Percentiles rank a stretch among this genome's conserved stretches.
Conservation (phyloP, 2,329 filamentous ascomycete species). For the Ophiocordyceps camponoti-leonardi region DNA sequence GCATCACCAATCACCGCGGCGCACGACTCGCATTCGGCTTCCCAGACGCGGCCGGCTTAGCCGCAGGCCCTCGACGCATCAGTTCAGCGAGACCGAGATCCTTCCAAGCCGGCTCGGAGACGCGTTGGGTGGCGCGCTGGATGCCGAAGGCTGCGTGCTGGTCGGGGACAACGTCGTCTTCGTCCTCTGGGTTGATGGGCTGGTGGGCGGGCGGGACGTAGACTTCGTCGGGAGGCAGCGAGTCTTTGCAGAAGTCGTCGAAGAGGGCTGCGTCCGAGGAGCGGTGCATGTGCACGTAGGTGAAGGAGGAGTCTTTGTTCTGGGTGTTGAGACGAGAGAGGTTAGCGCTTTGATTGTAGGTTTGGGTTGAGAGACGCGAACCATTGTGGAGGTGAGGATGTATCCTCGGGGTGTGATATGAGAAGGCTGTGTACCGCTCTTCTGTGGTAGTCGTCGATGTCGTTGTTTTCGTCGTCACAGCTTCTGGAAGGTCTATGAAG, state of each 20-base stretch:
- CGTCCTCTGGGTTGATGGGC: constrained; percentile 72
- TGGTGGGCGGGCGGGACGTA: constrained; percentile 67
- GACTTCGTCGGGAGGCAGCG: constrained; percentile 60
- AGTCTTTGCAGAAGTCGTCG: constrained; percentile 58
- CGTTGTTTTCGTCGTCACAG: too few relatives aligned
- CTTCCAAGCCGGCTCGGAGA: constrained; percentile 58
- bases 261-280: constrained; percentile 62
- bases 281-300: constrained; percentile 58
- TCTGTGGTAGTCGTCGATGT: too few relatives aligned
- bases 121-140: constrained; percentile 58
- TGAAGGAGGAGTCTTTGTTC: constrained; percentile 62
- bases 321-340: constrained; percentile 7
- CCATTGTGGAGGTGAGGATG: too few relatives aligned
- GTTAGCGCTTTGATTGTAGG: too few relatives aligned
- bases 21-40: constrained; percentile 1
- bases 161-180: constrained; percentile 76
- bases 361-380: too few relatives aligned
- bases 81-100: constrained; percentile 58
- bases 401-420: too few relatives aligned
- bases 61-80: constrained; percentile 44
- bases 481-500: too few relatives aligned
- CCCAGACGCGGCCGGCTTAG: neutral
- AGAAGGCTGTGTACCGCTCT: too few relatives aligned
- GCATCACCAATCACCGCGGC: constrained; percentile 6
- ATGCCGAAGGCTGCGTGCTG: constrained; percentile 82